Base-by-base conservation (phyloP, 192 early-diverging fungal species). In the Radiomyces spectabilis region DNA sequence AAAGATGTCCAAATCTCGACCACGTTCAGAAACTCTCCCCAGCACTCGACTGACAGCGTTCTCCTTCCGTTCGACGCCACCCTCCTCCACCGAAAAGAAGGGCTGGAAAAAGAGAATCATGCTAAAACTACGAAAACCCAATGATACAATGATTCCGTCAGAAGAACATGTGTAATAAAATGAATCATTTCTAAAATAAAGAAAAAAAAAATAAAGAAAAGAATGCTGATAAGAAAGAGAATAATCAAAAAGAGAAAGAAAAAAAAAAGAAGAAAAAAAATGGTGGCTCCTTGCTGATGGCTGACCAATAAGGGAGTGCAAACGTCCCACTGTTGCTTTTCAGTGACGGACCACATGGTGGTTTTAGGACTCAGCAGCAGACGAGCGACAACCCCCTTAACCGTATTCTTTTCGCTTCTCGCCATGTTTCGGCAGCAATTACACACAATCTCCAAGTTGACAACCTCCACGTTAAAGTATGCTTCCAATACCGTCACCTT, bases 361-460 rank as follows among this genome's bases (percentile, higher is more conserved):
- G 13, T 35, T 35, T 35, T 8, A 8, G 5, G 5, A 35, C 13
- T 35, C 13, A 35, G 33, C 5, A 35, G 33, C 6, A 35, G 33
- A 35, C 6, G 13, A 35, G 13, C 33, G 33, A 5, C 13, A 8
- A 35, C 13, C 13, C 5, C 13, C 5, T 35, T 8, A 35, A 35
- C 13, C 5, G 13, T 5, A 8, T 35, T 35, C 33, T 35, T 35
- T 26, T 18, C n/a, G 12, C 24, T 10, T 48, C 5, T 29, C 30
- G 46, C n/a, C n/a, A 22, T 48, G 6, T 48, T 48, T 6, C 46
- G 46, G 3, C 46, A 61, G 10, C 59, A 40, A 15, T 43, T 61
- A 15, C 7, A 40, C 18, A 43, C 49, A 12, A 26, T 61, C 16
- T 46, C 59, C 1, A 52, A 35, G 43, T 26, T 53, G 29, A 61